Conservation (phyloP, 208 protist genomes). For the Crithidia acanthocephali region DNA sequence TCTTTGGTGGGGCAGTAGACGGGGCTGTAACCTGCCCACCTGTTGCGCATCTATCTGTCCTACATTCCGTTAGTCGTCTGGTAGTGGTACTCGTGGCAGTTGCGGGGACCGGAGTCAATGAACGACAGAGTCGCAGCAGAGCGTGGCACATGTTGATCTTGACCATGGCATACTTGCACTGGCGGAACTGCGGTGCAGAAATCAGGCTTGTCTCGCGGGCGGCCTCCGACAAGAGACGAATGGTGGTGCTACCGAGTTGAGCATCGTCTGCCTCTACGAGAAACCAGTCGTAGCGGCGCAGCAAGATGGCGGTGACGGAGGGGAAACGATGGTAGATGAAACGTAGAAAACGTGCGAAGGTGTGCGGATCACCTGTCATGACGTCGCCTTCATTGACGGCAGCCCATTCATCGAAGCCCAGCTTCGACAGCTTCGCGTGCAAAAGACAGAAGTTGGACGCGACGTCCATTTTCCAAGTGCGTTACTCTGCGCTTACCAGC, state of each 20-base stretch:
- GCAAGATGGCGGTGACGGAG: conserved; percentile 23
- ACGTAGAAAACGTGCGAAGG: conserved; percentile 49
- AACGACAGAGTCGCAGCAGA: conserved; percentile 30
- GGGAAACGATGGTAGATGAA: conserved; percentile 49
- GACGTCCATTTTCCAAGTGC: conserved; percentile 22
- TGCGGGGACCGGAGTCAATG: background rate
- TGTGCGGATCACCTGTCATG: conserved; percentile 44
- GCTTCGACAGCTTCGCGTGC: conserved; percentile 45
- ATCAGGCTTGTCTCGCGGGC: conserved; percentile 18
- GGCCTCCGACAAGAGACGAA: conserved; percentile 37
- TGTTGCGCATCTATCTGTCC: background rate
- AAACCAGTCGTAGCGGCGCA: conserved; percentile 53
- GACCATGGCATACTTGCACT: conserved; percentile 38
- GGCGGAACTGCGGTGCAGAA: conserved; percentile 36
- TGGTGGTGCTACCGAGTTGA: conserved; percentile 25
- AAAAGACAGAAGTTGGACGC: conserved; percentile 37
- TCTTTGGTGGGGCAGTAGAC: too few species aligned
- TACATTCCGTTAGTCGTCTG: background rate
- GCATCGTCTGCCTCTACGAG: conserved; percentile 47
- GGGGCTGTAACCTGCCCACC: background rate
- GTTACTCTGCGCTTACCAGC: too few species aligned
- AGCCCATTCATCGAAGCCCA: conserved; percentile 51
- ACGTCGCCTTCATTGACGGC: conserved; percentile 46
- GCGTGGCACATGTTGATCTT: conserved; percentile 54
- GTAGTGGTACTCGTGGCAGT: too few species aligned